Evolutionary conservation across 257 asterid species (phyloP).

Genomic region (Linaria vulgaris): DNA sequence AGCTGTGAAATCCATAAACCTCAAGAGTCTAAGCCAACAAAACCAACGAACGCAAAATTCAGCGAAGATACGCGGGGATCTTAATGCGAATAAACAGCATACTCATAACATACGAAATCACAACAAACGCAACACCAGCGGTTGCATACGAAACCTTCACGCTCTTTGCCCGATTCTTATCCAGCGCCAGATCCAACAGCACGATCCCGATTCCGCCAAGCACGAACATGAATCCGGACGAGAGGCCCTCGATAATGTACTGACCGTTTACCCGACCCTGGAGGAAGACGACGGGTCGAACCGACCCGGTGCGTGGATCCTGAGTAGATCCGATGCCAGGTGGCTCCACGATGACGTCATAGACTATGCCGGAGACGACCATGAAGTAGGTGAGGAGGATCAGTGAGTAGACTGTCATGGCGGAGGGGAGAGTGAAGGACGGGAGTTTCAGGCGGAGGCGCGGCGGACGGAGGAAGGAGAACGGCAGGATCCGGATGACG

Average conservation of each 20-base stretch:
- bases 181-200: slow-evolving; percentile 78
- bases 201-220: slow-evolving; percentile 90
- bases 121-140: slow-evolving; percentile 71
- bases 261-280: slow-evolving; percentile 94
- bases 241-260: slow-evolving; percentile 87
- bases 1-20: no score
- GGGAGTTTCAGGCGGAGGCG: slow-evolving; percentile 68
- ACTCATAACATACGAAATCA: slow-evolving; percentile 83
- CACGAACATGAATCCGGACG: slow-evolving; percentile 94
- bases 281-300: slow-evolving; percentile 80
- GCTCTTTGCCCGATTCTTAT: slow-evolving; percentile 75
- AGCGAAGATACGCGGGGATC: slow-evolving; percentile 83
- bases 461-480: slow-evolving; percentile 58
- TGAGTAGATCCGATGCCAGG: slow-evolving; percentile 95
- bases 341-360: slow-evolving; percentile 94
- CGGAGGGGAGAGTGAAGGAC: slow-evolving; percentile 77
- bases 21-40: no score
- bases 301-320: slow-evolving; percentile 76
- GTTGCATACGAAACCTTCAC: slow-evolving; percentile 80
- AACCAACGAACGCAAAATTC: slow-evolving; percentile 27
- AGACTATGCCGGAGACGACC: slow-evolving; percentile 93
- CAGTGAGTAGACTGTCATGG: slow-evolving; percentile 87
- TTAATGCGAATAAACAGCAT: slow-evolving; percentile 89
- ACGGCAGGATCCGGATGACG: slow-evolving; percentile 38
- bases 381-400: slow-evolving; percentile 89